Evolutionary conservation across 1,284 basidiomycete species (phyloP).

Genomic region (Mrakiaceae sp.): DNA sequence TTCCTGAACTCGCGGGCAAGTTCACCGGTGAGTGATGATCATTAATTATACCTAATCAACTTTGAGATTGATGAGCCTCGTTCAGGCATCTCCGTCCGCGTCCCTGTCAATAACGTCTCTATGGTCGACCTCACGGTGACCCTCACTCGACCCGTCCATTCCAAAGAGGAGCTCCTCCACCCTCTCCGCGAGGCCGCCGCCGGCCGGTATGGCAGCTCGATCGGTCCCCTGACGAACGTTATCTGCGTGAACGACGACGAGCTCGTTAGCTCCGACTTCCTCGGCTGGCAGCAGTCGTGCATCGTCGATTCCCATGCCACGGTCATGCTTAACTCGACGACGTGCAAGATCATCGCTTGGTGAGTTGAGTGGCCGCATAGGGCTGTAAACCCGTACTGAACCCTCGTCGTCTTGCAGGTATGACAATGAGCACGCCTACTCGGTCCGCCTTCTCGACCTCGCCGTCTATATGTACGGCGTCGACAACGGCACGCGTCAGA

Average conservation of each 20-base stretch:
- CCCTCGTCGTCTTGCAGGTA: slow-evolving; percentile 14
- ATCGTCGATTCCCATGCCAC: slow-evolving; percentile 34
- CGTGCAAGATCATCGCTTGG: slow-evolving; percentile 35
- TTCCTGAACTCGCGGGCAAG: slow-evolving; percentile 36
- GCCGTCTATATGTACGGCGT: slow-evolving; percentile 22
- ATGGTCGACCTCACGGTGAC: slow-evolving; percentile 37
- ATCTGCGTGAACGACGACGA: slow-evolving; percentile 34
- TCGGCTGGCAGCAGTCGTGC: slow-evolving; percentile 27
- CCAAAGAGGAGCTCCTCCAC: slow-evolving; percentile 31
- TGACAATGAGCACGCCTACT: slow-evolving; percentile 34
- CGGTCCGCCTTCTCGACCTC: slow-evolving; percentile 22
- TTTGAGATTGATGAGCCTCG: background rate
- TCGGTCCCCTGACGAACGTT: slow-evolving; percentile 25
- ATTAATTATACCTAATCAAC: background rate
- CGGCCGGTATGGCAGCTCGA: slow-evolving; percentile 14
- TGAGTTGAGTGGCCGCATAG: slow-evolving; percentile 8
- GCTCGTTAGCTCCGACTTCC: slow-evolving; percentile 36
- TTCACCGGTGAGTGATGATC: slow-evolving; percentile 29
- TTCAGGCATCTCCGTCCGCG: slow-evolving; percentile 34
- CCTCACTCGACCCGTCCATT: slow-evolving; percentile 27
- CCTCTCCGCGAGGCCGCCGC: slow-evolving; percentile 31
- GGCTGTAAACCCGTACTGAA: background rate
- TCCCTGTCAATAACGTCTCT: slow-evolving; percentile 37
- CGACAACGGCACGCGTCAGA: background rate
- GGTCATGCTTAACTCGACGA: slow-evolving; percentile 29